Conservation (phyloP, 2,329 filamentous ascomycete genomes). For the Helotiales sp. region DNA sequence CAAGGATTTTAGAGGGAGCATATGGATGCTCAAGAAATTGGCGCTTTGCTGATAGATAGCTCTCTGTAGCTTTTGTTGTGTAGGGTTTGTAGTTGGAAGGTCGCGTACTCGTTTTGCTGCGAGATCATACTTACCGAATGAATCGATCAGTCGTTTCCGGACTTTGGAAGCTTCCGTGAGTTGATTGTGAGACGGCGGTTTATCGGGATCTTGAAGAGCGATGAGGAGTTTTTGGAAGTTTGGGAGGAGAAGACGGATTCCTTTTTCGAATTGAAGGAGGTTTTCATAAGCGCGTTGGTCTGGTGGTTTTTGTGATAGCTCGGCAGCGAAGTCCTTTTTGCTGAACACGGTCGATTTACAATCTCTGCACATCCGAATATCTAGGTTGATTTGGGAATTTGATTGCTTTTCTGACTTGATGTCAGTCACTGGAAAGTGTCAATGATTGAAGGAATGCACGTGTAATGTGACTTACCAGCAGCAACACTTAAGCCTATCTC, state of each 20-base stretch:
- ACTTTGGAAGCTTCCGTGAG: constrained; percentile 69
- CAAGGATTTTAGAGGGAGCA: constrained; percentile 68
- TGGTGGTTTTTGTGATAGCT: constrained; percentile 56
- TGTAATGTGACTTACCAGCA: constrained; percentile 50
- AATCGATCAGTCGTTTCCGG: constrained; percentile 69
- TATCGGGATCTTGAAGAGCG: constrained; percentile 65
- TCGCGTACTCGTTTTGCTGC: constrained; percentile 69
- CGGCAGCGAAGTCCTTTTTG: constrained; percentile 64
- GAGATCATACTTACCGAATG: constrained; percentile 69
- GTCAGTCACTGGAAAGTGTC: constrained; percentile 37
- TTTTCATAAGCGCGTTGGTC: constrained; percentile 68
- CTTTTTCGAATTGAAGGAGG: constrained; percentile 68
- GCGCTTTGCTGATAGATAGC: constrained; percentile 69
- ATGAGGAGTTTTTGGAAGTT: constrained; percentile 67
- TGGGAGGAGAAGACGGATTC: constrained; percentile 66
- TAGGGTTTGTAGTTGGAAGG: constrained; percentile 61
- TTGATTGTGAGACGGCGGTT: constrained; percentile 47
- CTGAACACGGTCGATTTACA: constrained; percentile 74
- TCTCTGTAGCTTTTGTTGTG: constrained; percentile 65
- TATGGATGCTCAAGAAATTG: constrained; percentile 70
- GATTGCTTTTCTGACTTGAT: constrained; percentile 45
- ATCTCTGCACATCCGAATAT: constrained; percentile 89
- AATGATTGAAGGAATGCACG: constrained; percentile 15
- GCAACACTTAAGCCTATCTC: constrained; percentile 81
- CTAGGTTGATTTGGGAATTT: constrained; percentile 64